A percentile compares a stretch with the other conserved stretches of the same genome.
phyloP scores from a whole-genome alignment of 345 rosid species.

The Conringia planisiliqua region DNA sequence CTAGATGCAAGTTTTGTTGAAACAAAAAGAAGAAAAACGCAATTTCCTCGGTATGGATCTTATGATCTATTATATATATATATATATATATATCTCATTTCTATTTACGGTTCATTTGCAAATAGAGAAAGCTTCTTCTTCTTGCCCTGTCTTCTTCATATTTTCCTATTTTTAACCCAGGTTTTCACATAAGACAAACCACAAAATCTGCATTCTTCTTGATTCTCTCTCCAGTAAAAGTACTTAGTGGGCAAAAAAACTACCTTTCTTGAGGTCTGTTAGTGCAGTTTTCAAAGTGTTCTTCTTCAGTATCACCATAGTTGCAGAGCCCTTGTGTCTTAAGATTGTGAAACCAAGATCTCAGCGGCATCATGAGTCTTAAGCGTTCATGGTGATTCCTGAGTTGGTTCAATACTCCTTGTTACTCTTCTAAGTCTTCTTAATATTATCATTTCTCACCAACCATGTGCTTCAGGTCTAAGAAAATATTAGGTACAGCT shows the following conservation, averaged over 20 bases:
- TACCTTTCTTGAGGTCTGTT: background rate
- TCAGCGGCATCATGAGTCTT: no score
- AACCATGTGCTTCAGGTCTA: no score
- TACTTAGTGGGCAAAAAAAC: background rate
- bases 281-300: background rate
- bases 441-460: no score
- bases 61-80: slow-evolving; percentile 10
- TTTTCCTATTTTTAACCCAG: background rate
- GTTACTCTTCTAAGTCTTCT: no score
- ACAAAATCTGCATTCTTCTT: slow-evolving; percentile 55
- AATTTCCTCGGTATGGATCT: slow-evolving; percentile 10
- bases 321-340: background rate
- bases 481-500: no score
- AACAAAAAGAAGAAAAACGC: background rate
- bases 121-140: background rate
- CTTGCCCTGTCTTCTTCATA: background rate
- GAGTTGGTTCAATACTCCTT: no score
- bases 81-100: slow-evolving; percentile 23
- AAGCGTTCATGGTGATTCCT: no score
- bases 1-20: slow-evolving; percentile 39
- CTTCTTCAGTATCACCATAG: background rate
- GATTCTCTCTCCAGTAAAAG: slow-evolving; percentile 42
- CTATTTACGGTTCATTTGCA: background rate
- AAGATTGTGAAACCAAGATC: background rate
- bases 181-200: slow-evolving; percentile 28